Evolutionary conservation across 148 eudicot species (phyloP), one percentile per base, ranked within the genome.

Genomic region (Amaranthus palmeri): DNA sequence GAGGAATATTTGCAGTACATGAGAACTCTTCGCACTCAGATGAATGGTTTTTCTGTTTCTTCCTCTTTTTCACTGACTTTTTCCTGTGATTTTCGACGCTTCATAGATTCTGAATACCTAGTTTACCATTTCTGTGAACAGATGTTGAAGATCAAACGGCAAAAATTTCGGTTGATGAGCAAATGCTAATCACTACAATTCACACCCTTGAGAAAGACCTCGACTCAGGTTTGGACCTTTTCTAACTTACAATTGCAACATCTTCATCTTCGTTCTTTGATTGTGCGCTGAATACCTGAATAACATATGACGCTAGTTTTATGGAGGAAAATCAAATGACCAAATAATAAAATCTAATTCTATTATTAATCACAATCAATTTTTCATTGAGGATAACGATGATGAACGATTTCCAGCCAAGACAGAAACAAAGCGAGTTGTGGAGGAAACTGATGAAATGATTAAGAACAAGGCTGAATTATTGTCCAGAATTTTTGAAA

Each of bases 91-190:
- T 65, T 25, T 7, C 7, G 13, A 46, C 5, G 12, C 54, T 43
- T 25, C 4, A 3, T 2, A 41, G 40, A 42, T 3, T 4, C n/a
- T 3, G 14, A 65, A 54, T 69, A 59, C 65, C 72, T 49, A 40
- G 58, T 42, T 72, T 15, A 49, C 41, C 41, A 52, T 58, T 61
- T 40, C 17, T 42, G 15, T 56, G 75, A 67, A 76, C 67, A 93
- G 98, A 93, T 87, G 95, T 83, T 72, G 98, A 91, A 77, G 98
- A 93, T 76, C 89, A 93, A 78, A 95, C 92, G n/a, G 84, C 88
- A 9, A 87, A 87, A 70, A 83, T 78, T 36, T 85, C 96, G 2
- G 85, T 85, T 42, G 92, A 93, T 69, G 98, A 93, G 79, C 96
- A 93, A 76, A 88, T 86, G 91, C 93, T 81, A 56, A 71, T 83